Evolutionary conservation across 306 rosid genomes (phyloP).

Genomic region (Malus orientalis): DNA sequence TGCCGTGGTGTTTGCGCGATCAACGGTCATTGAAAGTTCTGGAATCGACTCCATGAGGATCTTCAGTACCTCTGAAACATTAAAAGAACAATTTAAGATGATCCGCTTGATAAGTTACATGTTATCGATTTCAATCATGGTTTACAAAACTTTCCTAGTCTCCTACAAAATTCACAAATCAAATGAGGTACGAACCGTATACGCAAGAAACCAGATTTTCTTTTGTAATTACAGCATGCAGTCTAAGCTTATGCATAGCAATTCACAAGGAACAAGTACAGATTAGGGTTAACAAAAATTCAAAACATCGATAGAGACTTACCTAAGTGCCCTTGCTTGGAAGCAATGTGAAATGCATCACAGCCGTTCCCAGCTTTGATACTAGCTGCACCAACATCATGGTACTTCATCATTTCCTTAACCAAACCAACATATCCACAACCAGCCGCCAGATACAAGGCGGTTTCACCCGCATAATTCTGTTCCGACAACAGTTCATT

Average conservation of each 20-base stretch:
- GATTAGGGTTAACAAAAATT: not conserved
- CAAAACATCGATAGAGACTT: conserved; percentile 11
- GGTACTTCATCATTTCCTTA: conserved; percentile 44
- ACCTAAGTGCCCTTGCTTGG: conserved; percentile 72
- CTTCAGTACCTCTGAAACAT: conserved; percentile 56
- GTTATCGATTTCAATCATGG: not conserved
- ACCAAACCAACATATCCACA: conserved; percentile 45
- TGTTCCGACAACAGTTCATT: conserved; percentile 46
- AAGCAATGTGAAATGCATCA: conserved; percentile 76
- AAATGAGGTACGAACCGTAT: not conserved
- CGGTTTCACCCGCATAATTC: conserved; percentile 59
- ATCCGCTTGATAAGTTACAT: not conserved
- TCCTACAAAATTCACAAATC: not conserved
- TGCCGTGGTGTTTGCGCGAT: conserved; percentile 64
- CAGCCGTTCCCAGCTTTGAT: conserved; percentile 59
- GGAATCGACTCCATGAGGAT: conserved; percentile 55
- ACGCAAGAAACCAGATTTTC: not conserved
- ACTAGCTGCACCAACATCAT: conserved; percentile 43
- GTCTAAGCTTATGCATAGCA: not conserved
- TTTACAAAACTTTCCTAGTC: not conserved
- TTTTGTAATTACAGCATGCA: not conserved
- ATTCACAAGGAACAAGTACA: not conserved
- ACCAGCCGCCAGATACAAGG: conserved; percentile 59
- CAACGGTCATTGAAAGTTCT: conserved; percentile 68
- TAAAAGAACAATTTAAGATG: not conserved